Evolutionary conservation across 495 filamentous ascomycete species (phyloP), one percentile per base, ranked within the genome.

Genomic region (Echria macrotheca): DNA sequence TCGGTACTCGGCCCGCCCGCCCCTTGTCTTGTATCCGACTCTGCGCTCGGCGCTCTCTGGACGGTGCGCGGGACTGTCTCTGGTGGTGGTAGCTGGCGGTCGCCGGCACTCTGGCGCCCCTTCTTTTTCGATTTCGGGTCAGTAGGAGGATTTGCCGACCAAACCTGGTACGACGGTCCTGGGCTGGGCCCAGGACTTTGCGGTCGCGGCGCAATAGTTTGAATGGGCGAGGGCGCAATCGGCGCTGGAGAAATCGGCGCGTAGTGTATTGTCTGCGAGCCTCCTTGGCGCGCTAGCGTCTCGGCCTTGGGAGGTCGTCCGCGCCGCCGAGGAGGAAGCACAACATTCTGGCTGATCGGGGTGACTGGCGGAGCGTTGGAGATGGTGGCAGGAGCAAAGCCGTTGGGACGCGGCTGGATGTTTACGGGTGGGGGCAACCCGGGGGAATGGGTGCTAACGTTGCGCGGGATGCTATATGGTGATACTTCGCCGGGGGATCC

Each of bases 341-440:
- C 50, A 6, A 53, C 56, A 14, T 43, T 63, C 15, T 52, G 48
- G 3, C 53, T 29, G n/a, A 59, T 23, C 3, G 47, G 47, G 14
- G 67, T 52, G 31, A 63, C 49, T 18, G 64, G 42, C 33, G 63
- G 55, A 29, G 46, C 59, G 15, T 57, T 52, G 17, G 55, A 52
- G 17, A 56, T 41, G 5, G 56, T 51, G 21, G 53, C 19, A 36
- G 61, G 43, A 5, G 61, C 44, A 43, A 65, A 69, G 41, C 69
- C 69, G 49, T 70, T 72, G 4, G 65, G 61, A 39, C 64, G 61
- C 15, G 66, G 67, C 15, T 69, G 66, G 17, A 63, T 61, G 36
- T 47, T 56, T 15, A 53, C 48, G 3, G 50, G 58, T 17, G 53
- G 57, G 5, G 21, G 14, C 25, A 47, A 18, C 24, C 32, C 46